phyloP scores from a whole-genome alignment of 768 basidiomycete genomes.

The Hericium alpestre region DNA sequence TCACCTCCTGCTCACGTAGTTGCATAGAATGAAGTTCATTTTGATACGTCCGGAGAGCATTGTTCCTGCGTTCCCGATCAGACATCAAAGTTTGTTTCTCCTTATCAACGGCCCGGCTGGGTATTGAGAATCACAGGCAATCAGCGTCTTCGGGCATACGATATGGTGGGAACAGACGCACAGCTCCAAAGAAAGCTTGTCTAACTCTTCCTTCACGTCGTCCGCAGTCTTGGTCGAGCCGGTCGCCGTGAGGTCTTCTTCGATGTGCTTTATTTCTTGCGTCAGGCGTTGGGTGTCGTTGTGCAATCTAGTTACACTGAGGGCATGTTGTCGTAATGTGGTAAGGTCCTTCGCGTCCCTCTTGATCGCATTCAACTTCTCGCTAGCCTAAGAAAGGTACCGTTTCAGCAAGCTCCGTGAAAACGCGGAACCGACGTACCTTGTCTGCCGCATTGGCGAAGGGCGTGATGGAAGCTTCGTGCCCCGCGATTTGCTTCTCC shows the following conservation, averaged over 20 bases:
- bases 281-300: constrained; percentile 49
- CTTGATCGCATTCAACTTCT: constrained; percentile 42
- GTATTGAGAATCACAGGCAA: too few relatives aligned
- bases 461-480: constrained; percentile 44
- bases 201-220: constrained; percentile 75
- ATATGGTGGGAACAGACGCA: constrained; percentile 27
- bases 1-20: constrained; percentile 46
- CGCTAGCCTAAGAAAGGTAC: constrained; percentile 31
- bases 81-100: constrained; percentile 44
- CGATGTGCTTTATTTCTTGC: constrained; percentile 51
- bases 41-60: constrained; percentile 42
- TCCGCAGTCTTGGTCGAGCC: constrained; percentile 77
- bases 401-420: neutral
- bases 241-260: constrained; percentile 55
- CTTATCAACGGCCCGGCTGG: constrained; percentile 55
- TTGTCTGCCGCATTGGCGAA: constrained; percentile 48
- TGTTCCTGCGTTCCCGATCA: constrained; percentile 55
- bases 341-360: constrained; percentile 51
- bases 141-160: neutral
- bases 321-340: constrained; percentile 50
- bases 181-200: constrained; percentile 53
- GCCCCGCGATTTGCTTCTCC: constrained; percentile 47
- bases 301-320: constrained; percentile 46
- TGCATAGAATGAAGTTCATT: constrained; percentile 53
- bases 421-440: constrained; percentile 26